Percentiles rank a stretch among this genome's conserved stretches.
Evolutionary conservation across 306 rosid genomes (phyloP).

Genomic region (Vigna nakashimae): DNA sequence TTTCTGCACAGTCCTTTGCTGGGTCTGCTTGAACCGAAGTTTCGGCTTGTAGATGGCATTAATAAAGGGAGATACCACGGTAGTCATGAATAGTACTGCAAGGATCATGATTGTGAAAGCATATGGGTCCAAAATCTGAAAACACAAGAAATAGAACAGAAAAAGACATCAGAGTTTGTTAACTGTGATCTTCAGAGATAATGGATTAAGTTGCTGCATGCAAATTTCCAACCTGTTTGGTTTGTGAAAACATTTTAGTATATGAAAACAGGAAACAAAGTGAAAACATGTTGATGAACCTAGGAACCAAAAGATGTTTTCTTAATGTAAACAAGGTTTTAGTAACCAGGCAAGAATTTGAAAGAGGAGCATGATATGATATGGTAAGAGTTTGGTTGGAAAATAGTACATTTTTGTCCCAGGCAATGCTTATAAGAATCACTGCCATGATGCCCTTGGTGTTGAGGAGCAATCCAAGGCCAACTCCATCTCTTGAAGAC

Average conservation of each 20-base stretch:
- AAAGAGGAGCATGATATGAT: not conserved
- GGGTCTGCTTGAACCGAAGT: constrained; percentile 30
- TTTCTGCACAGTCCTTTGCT: constrained; percentile 41
- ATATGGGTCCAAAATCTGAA: constrained; percentile 36
- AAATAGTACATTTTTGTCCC: constrained; percentile 37
- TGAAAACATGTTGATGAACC: not conserved
- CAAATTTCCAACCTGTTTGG: not conserved
- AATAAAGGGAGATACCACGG: constrained; percentile 41
- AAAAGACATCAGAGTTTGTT: not conserved
- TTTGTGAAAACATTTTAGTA: not conserved
- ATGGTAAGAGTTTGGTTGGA: not conserved
- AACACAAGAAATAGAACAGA: not conserved
- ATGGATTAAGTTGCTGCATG: not conserved
- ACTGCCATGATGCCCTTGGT: constrained; percentile 47
- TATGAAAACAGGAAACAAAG: not conserved
- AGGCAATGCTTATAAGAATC: constrained; percentile 32
- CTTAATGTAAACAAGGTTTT: not conserved
- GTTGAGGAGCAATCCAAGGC: constrained; percentile 48
- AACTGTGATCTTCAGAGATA: not conserved
- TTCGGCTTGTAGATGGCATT: constrained; percentile 45
- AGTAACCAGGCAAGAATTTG: not conserved
- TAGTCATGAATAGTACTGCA: constrained; percentile 38
- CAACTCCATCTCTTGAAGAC: constrained; percentile 43
- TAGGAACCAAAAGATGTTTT: not conserved
- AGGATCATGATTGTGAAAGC: constrained; percentile 30